Base-by-base conservation (phyloP, 495 filamentous ascomycete species). In the Evernia prunastri region DNA sequence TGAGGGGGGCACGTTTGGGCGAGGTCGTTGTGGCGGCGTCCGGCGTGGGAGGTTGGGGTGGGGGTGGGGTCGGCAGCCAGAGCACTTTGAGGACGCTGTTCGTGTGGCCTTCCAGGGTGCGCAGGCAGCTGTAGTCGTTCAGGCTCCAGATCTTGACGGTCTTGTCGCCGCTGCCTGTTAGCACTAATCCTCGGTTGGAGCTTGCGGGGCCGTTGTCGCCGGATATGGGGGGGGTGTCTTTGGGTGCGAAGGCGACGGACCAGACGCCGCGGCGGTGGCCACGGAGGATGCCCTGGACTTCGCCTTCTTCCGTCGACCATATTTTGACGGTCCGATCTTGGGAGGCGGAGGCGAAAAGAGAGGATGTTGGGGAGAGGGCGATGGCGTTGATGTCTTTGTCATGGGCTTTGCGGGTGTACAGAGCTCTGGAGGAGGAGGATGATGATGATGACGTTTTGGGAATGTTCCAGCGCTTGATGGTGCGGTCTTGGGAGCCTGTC, bases 311-410 rank as follows among this genome's bases (percentile, higher is more conserved):
- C 13, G 86, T 79, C 20, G 90, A 89, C 90, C 92, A 97, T 58
- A 99, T 96, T 77, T 97, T 97, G 65, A 96, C 91, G 0, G 91
- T 95, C 60, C 89, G 87, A 74, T 99, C 94, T 74, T 97, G 94
- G 15, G 93, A 97, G 42, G 94, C 94, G 0, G 92, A 96, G 17
- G 95, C 94, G 73, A 97, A 96, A 1, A 96, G 74, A 20, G 81
- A 79, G 18, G 82, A 82, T 18, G 80, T 79, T 31, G 86, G 82
- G 67, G 87, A 88, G 40, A 92, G 80, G 62, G 94, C 90, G 23
- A 99, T 79, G 7, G 94, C 91, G 68, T 99, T 99, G 77, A 99
- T 99, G 67, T 99, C 94, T 69, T 97, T 99, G 63, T 99, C 94
- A 73, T 99, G 94, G 3, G 94, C 95, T 75, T 96, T 90, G 40